Percentiles rank a stretch among this genome's conserved stretches.
phyloP scores from a whole-genome alignment of 2,329 filamentous ascomycete genomes.

The Paecilomyces fulvus region DNA sequence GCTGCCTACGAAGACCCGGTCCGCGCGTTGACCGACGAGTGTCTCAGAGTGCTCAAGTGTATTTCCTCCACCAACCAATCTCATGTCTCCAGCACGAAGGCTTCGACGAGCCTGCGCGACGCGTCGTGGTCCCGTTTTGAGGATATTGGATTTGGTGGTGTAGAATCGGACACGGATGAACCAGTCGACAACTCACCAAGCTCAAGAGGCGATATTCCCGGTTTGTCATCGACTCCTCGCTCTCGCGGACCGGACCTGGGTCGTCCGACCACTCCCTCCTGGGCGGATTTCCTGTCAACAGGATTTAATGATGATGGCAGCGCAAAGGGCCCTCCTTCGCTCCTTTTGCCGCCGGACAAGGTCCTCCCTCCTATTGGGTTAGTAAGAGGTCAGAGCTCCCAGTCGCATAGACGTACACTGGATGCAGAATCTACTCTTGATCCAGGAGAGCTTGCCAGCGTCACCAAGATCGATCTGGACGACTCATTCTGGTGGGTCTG shows the following conservation, averaged over 20 bases:
- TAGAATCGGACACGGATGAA: constrained; percentile 58
- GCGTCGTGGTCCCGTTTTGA: constrained; percentile 96
- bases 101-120: constrained; percentile 66
- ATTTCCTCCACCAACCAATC: constrained; percentile 87
- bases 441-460: constrained; percentile 89
- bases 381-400: constrained; percentile 69
- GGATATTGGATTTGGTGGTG: constrained; percentile 79
- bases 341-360: constrained; percentile 86
- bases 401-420: constrained; percentile 69
- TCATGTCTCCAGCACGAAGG: constrained; percentile 60
- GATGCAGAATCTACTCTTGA: constrained; percentile 63
- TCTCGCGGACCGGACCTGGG: constrained; percentile 60
- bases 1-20: constrained; percentile 85
- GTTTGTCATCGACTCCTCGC: constrained; percentile 57
- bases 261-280: constrained; percentile 89
- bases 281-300: constrained; percentile 94
- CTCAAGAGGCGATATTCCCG: constrained; percentile 31
- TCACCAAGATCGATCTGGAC: constrained; percentile 75
- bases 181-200: not conserved
- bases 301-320: constrained; percentile 75
- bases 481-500: constrained; percentile 99
- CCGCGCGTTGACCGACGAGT: constrained; percentile 83
- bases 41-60: constrained; percentile 76
- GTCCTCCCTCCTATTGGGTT: constrained; percentile 73
- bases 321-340: constrained; percentile 53